Evolutionary conservation across 768 basidiomycete genomes (phyloP).

Genomic region (Kwoniella botswanensis): DNA sequence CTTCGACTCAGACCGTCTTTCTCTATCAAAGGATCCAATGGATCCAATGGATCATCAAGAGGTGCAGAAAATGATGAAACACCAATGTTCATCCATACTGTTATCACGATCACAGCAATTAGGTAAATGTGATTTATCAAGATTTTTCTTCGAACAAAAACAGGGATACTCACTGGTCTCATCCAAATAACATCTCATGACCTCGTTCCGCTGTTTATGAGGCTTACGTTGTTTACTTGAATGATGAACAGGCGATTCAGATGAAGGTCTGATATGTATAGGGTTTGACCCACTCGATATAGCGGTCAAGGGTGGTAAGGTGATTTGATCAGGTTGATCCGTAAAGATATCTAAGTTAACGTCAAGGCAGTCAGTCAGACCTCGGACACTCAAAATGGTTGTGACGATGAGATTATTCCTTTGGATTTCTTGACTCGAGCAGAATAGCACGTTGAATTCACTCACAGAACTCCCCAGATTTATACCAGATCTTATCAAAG

Average conservation of each 20-base stretch:
- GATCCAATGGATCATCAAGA: no score
- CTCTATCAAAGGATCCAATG: no score
- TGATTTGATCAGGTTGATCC: slow-evolving; percentile 13
- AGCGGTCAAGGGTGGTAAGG: background rate
- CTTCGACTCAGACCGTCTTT: no score
- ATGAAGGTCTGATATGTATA: background rate
- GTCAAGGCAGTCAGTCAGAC: no score
- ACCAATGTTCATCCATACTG: slow-evolving; percentile 2
- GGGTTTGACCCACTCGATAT: slow-evolving; percentile 8
- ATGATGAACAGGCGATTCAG: background rate
- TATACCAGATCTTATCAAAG: slow-evolving; percentile 19
- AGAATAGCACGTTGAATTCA: background rate
- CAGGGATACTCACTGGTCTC: slow-evolving; percentile 1
- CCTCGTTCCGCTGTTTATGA: background rate
- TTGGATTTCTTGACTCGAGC: no score
- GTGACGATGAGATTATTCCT: no score
- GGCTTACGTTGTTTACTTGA: no score
- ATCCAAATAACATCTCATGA: slow-evolving; percentile 1
- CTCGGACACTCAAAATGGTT: no score
- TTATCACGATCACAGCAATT: no score
- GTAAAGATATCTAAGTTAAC: slow-evolving; percentile 14
- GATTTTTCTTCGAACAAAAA: no score
- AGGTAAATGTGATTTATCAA: no score
- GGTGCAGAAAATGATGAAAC: background rate
- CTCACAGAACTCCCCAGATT: slow-evolving; percentile 10